Conservation (phyloP, 257 asterid species). For the Solanum sitiens region DNA sequence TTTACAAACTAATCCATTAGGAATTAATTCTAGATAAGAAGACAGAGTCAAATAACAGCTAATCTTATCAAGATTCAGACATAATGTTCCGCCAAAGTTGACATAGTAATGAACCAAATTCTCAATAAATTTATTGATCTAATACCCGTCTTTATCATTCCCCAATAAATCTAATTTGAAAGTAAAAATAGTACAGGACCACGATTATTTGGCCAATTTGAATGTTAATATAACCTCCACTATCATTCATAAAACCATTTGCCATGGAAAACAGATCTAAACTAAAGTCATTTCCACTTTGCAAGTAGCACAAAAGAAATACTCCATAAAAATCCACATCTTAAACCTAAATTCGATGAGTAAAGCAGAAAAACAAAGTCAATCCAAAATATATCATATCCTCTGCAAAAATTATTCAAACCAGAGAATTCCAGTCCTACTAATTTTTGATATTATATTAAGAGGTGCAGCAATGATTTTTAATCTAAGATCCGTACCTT, state of each 20-base stretch:
- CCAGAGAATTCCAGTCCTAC: background rate
- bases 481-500: conserved; percentile 30
- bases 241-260: background rate
- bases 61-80: background rate
- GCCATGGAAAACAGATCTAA: background rate
- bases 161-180: background rate
- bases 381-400: background rate
- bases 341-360: background rate
- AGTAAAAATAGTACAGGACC: background rate
- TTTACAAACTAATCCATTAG: background rate
- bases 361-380: background rate
- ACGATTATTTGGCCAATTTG: background rate
- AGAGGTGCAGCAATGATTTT: background rate
- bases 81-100: background rate
- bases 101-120: background rate
- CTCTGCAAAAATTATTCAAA: background rate
- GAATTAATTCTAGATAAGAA: background rate
- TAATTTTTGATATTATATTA: background rate
- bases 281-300: background rate
- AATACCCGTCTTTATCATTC: background rate
- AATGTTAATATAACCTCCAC: background rate
- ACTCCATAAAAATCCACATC: background rate
- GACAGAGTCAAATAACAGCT: background rate
- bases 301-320: background rate
- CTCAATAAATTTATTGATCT: background rate